A percentile compares a stretch with the other conserved stretches of the same genome.
Evolutionary conservation across 2,329 filamentous ascomycete genomes (phyloP).

Genomic region (Beauveria brongniartii): DNA sequence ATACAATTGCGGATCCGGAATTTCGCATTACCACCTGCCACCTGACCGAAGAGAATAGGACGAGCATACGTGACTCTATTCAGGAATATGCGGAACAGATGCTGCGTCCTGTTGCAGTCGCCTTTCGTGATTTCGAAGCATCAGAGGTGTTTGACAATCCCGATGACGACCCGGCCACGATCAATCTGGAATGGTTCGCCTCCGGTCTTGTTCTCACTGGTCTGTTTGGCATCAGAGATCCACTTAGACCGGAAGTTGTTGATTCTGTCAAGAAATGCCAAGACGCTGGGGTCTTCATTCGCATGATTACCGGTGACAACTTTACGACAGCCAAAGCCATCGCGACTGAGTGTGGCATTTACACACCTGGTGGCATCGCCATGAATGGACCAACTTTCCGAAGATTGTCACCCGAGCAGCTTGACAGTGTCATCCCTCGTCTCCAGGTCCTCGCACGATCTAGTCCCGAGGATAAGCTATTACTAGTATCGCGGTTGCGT

Average conservation of each 20-base stretch:
- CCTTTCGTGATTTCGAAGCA: constrained; percentile 57
- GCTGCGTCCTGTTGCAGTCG: constrained; percentile 56
- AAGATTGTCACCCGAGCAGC: constrained; percentile 41
- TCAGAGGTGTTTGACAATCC: constrained; percentile 14
- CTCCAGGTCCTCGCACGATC: constrained; percentile 62
- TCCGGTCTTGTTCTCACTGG: constrained; percentile 31
- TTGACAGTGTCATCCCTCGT: constrained; percentile 47
- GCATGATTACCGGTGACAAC: constrained; percentile 51
- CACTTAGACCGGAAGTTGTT: constrained; percentile 53
- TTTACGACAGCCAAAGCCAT: constrained; percentile 37
- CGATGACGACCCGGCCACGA: constrained; percentile 25
- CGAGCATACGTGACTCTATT: constrained; percentile 26
- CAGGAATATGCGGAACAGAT: constrained; percentile 55
- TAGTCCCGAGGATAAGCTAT: constrained; percentile 61
- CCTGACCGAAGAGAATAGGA: constrained; percentile 24
- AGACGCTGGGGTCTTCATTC: constrained; percentile 56
- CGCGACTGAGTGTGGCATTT: constrained; percentile 57
- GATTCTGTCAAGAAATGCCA: constrained; percentile 56
- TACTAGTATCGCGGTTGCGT: constrained; percentile 55
- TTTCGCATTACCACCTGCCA: constrained; percentile 21
- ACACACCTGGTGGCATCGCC: constrained; percentile 48
- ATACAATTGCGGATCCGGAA: constrained; percentile 37
- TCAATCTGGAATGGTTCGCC: constrained; percentile 29
- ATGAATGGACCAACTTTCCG: constrained; percentile 50
- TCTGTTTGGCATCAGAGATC: constrained; percentile 58